These are phyloP conservation scores for Sporothrix mexicana DNA, from an alignment of 2,329 filamentous ascomycete genomes.

Conservation along the genomic window DNA sequence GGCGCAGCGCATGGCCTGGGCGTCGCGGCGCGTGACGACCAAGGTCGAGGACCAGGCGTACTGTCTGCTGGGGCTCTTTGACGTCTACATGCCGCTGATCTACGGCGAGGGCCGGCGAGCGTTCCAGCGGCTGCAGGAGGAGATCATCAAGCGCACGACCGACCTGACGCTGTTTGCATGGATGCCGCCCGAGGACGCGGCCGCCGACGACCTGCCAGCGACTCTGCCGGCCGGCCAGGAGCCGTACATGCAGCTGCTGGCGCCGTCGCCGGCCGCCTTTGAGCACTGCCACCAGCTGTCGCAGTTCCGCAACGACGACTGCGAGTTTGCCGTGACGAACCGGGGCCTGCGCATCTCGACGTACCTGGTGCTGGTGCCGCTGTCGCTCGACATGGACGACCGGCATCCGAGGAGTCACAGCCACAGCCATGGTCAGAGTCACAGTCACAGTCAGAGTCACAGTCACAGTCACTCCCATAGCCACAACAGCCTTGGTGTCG, in stretches of 20 bases:
- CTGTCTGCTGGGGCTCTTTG: slow-evolving; percentile 37
- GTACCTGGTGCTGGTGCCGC: slow-evolving; percentile 33
- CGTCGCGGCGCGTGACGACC: slow-evolving; percentile 35
- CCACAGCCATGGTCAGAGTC: not conserved
- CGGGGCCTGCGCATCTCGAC: slow-evolving; percentile 35
- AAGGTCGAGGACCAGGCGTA: slow-evolving; percentile 37
- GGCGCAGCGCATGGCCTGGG: slow-evolving; percentile 38
- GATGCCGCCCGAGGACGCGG: slow-evolving; percentile 4
- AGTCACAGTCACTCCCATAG: not conserved
- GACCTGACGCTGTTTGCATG: slow-evolving; percentile 36
- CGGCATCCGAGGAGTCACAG: not conserved
- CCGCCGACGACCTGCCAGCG: not conserved
- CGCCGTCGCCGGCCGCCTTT: slow-evolving; percentile 32
- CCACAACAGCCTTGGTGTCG: not conserved
- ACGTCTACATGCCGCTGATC: slow-evolving; percentile 37
- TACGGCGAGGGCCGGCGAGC: slow-evolving; percentile 39
- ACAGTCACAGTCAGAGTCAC: not conserved
- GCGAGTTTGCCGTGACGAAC: slow-evolving; percentile 35
- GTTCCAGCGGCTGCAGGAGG: slow-evolving; percentile 37
- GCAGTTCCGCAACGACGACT: slow-evolving; percentile 33
- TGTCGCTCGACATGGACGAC: slow-evolving; percentile 16
- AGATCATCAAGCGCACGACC: slow-evolving; percentile 30
- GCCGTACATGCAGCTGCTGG: slow-evolving; percentile 30
- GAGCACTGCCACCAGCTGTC: slow-evolving; percentile 22
- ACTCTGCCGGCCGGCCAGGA: not conserved